Conservation (phyloP, 2,329 filamentous ascomycete genomes). For the Hysterium pulicare region DNA sequence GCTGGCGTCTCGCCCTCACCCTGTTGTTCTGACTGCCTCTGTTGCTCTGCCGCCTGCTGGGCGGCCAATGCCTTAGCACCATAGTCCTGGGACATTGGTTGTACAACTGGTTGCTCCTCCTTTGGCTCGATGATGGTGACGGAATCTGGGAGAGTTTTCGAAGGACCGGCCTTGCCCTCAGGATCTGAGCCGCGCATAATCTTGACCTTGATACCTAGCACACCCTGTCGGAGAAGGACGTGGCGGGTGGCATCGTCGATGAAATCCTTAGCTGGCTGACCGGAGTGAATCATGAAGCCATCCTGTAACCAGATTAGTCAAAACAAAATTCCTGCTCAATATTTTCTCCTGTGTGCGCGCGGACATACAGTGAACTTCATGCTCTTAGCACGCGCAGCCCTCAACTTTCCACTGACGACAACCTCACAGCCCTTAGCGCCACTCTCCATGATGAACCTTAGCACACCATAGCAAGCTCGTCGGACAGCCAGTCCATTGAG, state of each 20-base stretch:
- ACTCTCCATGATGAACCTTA: constrained; percentile 99
- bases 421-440: constrained; percentile 99
- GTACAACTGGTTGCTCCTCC: constrained; percentile 93
- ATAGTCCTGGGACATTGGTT: constrained; percentile 98
- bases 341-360: not conserved
- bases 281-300: constrained; percentile 99
- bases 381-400: constrained; percentile 97
- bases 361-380: constrained; percentile 97
- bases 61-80: constrained; percentile 81
- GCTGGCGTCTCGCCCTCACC: constrained; percentile 45
- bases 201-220: constrained; percentile 99
- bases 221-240: constrained; percentile 99
- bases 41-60: constrained; percentile 63
- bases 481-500: constrained; percentile 99
- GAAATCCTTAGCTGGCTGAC: constrained; percentile 99
- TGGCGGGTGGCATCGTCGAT: constrained; percentile 98
- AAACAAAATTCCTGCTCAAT: constrained; percentile 13
- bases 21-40: constrained; percentile 58
- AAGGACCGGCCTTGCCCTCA: constrained; percentile 96
- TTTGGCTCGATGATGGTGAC: constrained; percentile 99
- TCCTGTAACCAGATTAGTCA: constrained; percentile 61
- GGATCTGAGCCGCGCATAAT: constrained; percentile 99
- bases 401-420: constrained; percentile 97
- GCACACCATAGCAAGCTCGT: constrained; percentile 99
- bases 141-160: constrained; percentile 95